Base-by-base conservation (phyloP, 139 green algal species). In the Parachlorella kessleri region DNA sequence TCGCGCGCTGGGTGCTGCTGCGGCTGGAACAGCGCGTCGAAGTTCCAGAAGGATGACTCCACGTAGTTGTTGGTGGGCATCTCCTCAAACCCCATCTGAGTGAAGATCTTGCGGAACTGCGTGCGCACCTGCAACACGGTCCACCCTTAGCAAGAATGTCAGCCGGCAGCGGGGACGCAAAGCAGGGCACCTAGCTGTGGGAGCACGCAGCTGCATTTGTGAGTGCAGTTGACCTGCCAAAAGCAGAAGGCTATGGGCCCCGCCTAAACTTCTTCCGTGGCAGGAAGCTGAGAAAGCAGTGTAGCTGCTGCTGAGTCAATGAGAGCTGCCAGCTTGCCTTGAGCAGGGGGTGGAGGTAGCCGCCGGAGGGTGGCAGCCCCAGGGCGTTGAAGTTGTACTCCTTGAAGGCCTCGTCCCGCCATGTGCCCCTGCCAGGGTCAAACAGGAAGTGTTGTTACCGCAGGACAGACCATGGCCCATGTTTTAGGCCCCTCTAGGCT, bases 21-120 rank as follows among this genome's bases (percentile, higher is more conserved):
- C 67, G 97, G 97, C 91, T 99, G 97, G 90, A 99, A 99, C 23
- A 99, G 92, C 18, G 92, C 93, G 83, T 99, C 97, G 83, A 99
- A 99, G 86, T 99, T 99, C 97, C 97, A 99, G 88, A 99, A 99
- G 69, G 79, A 90, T 55, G 33, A 80, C 88, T 98, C 95, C 39
- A 98, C 94, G 87, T 95, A 98, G 79, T 92, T 93, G 86, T 96
- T 95, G 75, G 94, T 97, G 63, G 93, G 90, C 95, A 98, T 98
- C 80, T 98, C 94, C 78, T 94, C 81, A 78, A 98, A 98, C 39
- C 95, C 94, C 94, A 98, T 97, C 75, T 90, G 78, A 6, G 91
- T 94, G 88, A 98, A 98, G 82, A 98, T 97, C 85, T 97, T 97
- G 80, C 95, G 88, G 89, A 97, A 97, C 82, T 96, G 91, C 14